Conservation (phyloP, 331 rosid species). For the Malus hybrid region DNA sequence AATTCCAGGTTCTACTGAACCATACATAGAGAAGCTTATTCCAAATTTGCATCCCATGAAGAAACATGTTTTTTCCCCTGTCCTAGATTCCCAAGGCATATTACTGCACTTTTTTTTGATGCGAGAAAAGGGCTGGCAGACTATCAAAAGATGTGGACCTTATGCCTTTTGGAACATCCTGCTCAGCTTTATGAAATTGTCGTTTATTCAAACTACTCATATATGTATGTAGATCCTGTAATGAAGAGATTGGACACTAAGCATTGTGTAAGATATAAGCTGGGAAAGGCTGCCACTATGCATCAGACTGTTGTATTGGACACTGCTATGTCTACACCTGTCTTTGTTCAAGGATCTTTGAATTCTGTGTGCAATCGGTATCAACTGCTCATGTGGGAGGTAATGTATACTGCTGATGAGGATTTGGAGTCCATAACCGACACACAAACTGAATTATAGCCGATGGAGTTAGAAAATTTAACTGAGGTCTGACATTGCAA, state of each 20-base stretch:
- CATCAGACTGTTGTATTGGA: slow-evolving; percentile 7
- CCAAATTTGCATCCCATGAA: slow-evolving; percentile 88
- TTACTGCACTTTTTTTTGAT: slow-evolving; percentile 75
- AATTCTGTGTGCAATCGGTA: no score
- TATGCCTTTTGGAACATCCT: slow-evolving; percentile 92
- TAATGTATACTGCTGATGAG: no score
- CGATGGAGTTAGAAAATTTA: no score
- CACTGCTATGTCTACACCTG: no score
- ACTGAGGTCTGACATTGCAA: no score
- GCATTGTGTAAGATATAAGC: slow-evolving; percentile 68
- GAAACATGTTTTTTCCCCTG: slow-evolving; percentile 74
- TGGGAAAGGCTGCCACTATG: slow-evolving; percentile 84
- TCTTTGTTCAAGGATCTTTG: no score
- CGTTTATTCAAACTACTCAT: slow-evolving; percentile 77
- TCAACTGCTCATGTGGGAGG: no score
- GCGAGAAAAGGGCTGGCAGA: slow-evolving; percentile 94
- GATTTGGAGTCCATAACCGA: no score
- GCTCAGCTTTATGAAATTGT: slow-evolving; percentile 79
- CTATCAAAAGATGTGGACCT: slow-evolving; percentile 87
- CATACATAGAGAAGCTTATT: slow-evolving; percentile 87
- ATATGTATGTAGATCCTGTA: slow-evolving; percentile 88
- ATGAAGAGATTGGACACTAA: slow-evolving; percentile 79
- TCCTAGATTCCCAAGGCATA: slow-evolving; percentile 83
- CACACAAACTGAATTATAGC: no score
- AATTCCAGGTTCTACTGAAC: slow-evolving; percentile 52